Conservation (phyloP, 1,139 yeast species). For the Entelexis paramagnoliae region DNA sequence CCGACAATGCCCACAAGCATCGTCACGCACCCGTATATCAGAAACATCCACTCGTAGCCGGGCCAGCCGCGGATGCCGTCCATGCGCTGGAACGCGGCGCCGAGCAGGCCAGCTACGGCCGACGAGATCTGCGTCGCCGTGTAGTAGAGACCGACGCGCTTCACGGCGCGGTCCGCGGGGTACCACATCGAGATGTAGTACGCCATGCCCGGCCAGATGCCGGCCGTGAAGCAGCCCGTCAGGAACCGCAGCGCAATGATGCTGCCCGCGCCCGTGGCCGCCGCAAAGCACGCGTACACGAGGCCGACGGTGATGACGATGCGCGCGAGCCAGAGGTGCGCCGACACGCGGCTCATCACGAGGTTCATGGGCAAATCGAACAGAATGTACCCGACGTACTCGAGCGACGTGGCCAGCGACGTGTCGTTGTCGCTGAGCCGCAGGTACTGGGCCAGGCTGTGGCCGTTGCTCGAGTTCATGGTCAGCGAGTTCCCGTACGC, state of each 20-base stretch:
- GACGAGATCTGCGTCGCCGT: constrained; percentile 87
- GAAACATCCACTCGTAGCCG: constrained; percentile 86
- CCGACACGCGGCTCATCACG: constrained; percentile 70
- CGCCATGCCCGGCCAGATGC: constrained; percentile 90
- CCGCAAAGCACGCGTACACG: constrained; percentile 62
- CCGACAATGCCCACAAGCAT: constrained; percentile 52
- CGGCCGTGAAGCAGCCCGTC: constrained; percentile 76
- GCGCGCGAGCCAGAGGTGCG: constrained; percentile 77
- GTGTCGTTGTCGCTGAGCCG: constrained; percentile 46
- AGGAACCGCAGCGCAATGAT: constrained; percentile 62
- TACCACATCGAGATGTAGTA: constrained; percentile 80
- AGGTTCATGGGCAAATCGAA: constrained; percentile 86
- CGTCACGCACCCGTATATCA: constrained; percentile 65
- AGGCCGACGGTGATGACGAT: constrained; percentile 68
- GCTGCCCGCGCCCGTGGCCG: constrained; percentile 47
- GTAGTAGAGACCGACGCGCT: constrained; percentile 77
- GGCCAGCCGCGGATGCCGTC: constrained; percentile 58
- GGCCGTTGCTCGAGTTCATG: constrained; percentile 57
- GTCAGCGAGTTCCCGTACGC: constrained; percentile 75
- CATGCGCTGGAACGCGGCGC: constrained; percentile 81
- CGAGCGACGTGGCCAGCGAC: constrained; percentile 69
- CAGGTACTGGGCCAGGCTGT: constrained; percentile 50
- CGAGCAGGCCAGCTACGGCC: constrained; percentile 72
- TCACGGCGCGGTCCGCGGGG: constrained; percentile 66
- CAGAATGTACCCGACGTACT: constrained; percentile 71